phyloP scores from a whole-genome alignment of 352 stramenopile genomes.

The Phytopythium chamaehyphon region DNA sequence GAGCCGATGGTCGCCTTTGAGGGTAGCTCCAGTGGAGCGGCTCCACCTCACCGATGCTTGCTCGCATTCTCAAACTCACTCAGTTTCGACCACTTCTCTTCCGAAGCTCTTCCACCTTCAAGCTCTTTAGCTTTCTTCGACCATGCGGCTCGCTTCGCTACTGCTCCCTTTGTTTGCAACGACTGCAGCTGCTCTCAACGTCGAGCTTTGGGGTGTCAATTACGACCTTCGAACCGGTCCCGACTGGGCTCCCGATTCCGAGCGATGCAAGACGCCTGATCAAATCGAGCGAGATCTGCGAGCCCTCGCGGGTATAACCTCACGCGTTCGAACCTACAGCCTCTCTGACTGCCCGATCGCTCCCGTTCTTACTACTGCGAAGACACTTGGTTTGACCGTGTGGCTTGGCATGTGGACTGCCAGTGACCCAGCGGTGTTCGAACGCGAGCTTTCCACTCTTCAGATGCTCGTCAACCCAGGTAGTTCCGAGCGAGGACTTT shows the following conservation, averaged over 20 bases:
- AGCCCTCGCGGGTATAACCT: constrained; percentile 35
- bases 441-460: constrained; percentile 32
- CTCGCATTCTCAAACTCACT: no score
- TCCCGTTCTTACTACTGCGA: constrained; percentile 35
- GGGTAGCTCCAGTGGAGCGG: no score
- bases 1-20: no score
- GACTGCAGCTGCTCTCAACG: constrained; percentile 9
- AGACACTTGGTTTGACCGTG: constrained; percentile 39
- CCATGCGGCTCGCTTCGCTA: constrained; percentile 1
- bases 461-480: constrained; percentile 21
- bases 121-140: constrained; percentile 5
- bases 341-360: constrained; percentile 52
- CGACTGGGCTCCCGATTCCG: constrained; percentile 38
- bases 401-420: constrained; percentile 62
- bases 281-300: constrained; percentile 41
- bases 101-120: constrained; percentile 1
- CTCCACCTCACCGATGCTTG: no score
- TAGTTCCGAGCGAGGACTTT: background rate
- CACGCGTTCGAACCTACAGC: constrained; percentile 48
- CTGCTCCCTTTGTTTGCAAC: constrained; percentile 2
- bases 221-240: constrained; percentile 56
- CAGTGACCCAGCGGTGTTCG: constrained; percentile 24
- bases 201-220: constrained; percentile 63
- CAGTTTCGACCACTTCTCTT: background rate
- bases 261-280: constrained; percentile 43